Evolutionary conservation across 768 basidiomycete species (phyloP), one percentile per base, ranked within the genome.

Genomic region (Dacryopinax spathularia): DNA sequence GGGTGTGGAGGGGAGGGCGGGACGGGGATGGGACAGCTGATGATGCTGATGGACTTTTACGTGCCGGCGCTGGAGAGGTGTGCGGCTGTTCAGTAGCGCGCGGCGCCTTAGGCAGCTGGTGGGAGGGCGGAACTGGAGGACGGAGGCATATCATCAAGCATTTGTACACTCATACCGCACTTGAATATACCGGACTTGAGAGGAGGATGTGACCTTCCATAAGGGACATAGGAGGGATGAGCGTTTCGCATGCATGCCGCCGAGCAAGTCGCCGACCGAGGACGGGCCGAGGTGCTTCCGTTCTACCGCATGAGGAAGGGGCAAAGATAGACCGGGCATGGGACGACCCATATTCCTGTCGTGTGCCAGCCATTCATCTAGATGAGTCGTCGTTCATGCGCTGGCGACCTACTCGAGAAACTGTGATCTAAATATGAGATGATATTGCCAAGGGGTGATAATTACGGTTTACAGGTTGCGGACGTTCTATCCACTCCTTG

Each of bases 11-110:
- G 48, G 48, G 10, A 10, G 7, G 48, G 48, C 13, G 48, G 48
- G 3, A 56, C 48, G 13, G 48, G 48, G 25, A 56, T 56, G 48
- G 29, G 48, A 2, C 48, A 56, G 48, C 48, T 56, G 22, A 56
- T 56, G 48, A 56, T 56, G 48, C 48, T 56, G 3, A 25, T 56
- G 48, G 48, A 56, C 48, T 27, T 56, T 56, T 56, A 56, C 48
- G 48, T 56, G 48, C 48, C 48, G 3, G 48, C 48, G 48, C 25
- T 56, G 6, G 48, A 56, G 48, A 13, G 48, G 25, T 56, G 48
- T 20, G 31, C 25, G 25, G 25, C 48, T 22, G 18, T 9, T 29
- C 29, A 9, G 25, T 31, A 27, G 48, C 15, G 48, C 10, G 43
- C 7, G 43, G 43, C 10, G 13, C 13, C 43, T 44, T 44, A n/a